Conservation (phyloP, 2,329 filamentous ascomycete species). For the Venturia effusa region DNA sequence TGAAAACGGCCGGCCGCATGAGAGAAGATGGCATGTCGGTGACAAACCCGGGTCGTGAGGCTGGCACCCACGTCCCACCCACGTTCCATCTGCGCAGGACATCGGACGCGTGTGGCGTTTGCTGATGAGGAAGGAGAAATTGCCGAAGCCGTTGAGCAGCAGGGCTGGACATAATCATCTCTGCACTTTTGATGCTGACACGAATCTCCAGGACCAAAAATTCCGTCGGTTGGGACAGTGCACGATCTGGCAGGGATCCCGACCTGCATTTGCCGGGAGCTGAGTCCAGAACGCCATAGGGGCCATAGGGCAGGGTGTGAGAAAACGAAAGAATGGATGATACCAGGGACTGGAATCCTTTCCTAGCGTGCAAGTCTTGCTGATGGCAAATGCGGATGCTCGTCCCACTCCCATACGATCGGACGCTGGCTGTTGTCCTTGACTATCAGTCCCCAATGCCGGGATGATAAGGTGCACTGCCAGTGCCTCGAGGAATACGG, state of each 20-base stretch:
- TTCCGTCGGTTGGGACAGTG: not conserved
- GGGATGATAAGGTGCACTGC: not conserved
- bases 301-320: not conserved
- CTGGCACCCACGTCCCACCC: not conserved
- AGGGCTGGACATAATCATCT: not conserved
- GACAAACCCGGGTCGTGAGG: not conserved
- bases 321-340: not conserved
- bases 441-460: not conserved
- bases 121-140: not conserved
- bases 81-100: not conserved
- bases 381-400: not conserved
- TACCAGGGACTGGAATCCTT: not conserved
- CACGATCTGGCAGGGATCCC: not conserved
- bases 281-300: not conserved
- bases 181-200: too few species aligned
- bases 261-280: not conserved
- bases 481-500: too few species aligned
- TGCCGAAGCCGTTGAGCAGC: not conserved
- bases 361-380: not conserved
- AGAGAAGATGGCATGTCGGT: not conserved
- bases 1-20: not conserved
- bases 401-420: too few species aligned
- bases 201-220: too few species aligned
- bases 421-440: too few species aligned
- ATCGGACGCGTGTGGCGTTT: not conserved